Evolutionary conservation across 2,329 filamentous ascomycete genomes (phyloP).

Genomic region (Fusarium udum): DNA sequence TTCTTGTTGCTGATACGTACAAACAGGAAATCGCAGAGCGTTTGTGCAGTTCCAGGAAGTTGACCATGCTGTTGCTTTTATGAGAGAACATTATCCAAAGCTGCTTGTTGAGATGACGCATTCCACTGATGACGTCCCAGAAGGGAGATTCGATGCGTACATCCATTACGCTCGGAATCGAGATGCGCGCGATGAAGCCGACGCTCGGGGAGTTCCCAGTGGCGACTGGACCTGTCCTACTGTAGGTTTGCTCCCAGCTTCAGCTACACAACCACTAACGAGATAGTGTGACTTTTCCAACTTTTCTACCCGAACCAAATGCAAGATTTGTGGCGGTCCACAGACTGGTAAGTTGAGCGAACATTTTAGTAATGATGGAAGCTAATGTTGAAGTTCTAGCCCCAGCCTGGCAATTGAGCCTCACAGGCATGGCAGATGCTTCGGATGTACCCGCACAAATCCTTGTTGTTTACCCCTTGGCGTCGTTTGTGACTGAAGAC

Average conservation of each 20-base stretch:
- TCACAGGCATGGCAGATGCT: constrained; percentile 61
- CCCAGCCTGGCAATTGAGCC: constrained; percentile 47
- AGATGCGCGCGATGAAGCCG: constrained; percentile 47
- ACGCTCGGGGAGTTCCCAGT: constrained; percentile 30
- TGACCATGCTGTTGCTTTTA: constrained; percentile 53
- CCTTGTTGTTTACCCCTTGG: constrained; percentile 76
- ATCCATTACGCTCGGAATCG: constrained; percentile 54
- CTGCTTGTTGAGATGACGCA: constrained; percentile 49
- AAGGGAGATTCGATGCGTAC: constrained; percentile 50
- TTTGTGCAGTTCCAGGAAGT: constrained; percentile 55
- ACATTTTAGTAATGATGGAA: not conserved
- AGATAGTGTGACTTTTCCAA: constrained; percentile 53
- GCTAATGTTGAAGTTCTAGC: constrained; percentile 26
- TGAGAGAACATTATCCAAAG: constrained; percentile 55
- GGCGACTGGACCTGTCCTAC: constrained; percentile 51
- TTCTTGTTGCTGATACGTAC: constrained; percentile 18
- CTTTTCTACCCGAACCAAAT: constrained; percentile 50
- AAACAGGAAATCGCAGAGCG: constrained; percentile 52
- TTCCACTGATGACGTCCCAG: constrained; percentile 51
- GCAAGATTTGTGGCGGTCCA: constrained; percentile 51
- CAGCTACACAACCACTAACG: constrained; percentile 24
- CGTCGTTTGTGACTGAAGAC: constrained; percentile 75
- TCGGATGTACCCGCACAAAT: constrained; percentile 75
- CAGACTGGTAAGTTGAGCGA: constrained; percentile 43
- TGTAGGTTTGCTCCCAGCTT: constrained; percentile 37